Conservation (phyloP, 2,329 filamentous ascomycete genomes). For the Didymella glomerata region DNA sequence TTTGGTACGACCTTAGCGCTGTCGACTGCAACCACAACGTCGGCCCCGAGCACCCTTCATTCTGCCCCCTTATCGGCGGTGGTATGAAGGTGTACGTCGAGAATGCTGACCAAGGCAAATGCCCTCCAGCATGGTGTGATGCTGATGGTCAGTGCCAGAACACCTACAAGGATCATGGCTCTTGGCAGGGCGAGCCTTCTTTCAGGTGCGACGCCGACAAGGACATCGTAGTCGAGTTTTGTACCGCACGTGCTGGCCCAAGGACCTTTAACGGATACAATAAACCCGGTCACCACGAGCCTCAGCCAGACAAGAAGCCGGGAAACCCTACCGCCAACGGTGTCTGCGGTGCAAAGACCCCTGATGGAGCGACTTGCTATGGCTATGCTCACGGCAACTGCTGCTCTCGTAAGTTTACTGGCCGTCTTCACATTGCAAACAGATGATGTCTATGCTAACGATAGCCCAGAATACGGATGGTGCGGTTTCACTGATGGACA, state of each 20-base stretch:
- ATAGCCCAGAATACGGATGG: conserved; percentile 6
- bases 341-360: conserved; percentile 13
- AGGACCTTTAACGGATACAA: conserved; percentile 13
- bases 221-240: conserved; percentile 33
- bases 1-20: conserved; percentile 38
- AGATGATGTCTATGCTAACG: not conserved
- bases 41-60: conserved; percentile 21
- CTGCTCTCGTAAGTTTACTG: conserved; percentile 18
- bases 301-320: conserved; percentile 1
- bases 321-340: conserved; percentile 6
- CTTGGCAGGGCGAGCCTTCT: conserved; percentile 31
- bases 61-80: conserved; percentile 35
- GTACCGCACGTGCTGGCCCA: conserved; percentile 23
- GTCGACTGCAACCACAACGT: conserved; percentile 27
- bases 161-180: conserved; percentile 28
- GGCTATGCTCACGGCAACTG: conserved; percentile 19
- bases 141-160: conserved; percentile 15
- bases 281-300: not conserved
- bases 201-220: conserved; percentile 27
- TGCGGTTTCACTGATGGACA: conserved; percentile 12
- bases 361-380: conserved; percentile 10
- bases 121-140: conserved; percentile 25
- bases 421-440: too few species aligned
- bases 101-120: conserved; percentile 1
- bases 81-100: conserved; percentile 30